Evolutionary conservation across 164 flowering plant species (phyloP), one percentile per base, ranked within the genome.

Genomic region (Stephania cephalantha): DNA sequence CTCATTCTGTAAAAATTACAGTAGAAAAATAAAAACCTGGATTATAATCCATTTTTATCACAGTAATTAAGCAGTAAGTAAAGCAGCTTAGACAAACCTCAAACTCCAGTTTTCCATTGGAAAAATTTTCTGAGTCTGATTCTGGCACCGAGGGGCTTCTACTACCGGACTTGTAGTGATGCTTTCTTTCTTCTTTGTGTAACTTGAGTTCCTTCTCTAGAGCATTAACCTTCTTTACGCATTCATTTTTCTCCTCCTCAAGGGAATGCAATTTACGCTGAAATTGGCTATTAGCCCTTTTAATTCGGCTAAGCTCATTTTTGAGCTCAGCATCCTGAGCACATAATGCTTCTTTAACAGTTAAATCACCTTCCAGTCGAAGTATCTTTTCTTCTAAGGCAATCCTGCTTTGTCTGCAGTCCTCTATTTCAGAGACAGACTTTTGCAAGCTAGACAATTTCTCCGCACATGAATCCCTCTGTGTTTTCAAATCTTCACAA

Each of bases 311-410:
- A 29, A 88, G 81, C 84, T 91, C 96, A 81, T 84, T 84, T 77
- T 81, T 86, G 71, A 91, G 73, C 81, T 86, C 93, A 69, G 82
- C 86, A 79, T 86, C 84, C 75, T 89, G 83, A 29, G 83, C 79
- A 79, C 80, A 81, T 42, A 78, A 58, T 71, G 89, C 87, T 74
- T 89, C 88, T 77, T 83, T 89, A 52, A 83, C 89, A 17, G 68
- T 74, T 45, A 87, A 79, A 70, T 86, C 90, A 78, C 85, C 79
- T 80, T 88, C 92, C 81, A 85, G 58, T 65, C 83, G 80, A 81
- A 80, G 79, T 79, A 92, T 77, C 84, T 89, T 92, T 82, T 89
- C 90, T 84, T 90, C 89, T 11, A 91, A 75, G 12, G 77, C 74
- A 65, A 77, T 52, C 76, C 67, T 85, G 58, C 42, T 74, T 22